These are phyloP conservation scores for Bonnemaisonia californica DNA, from an alignment of 31 red algal genomes.

Conservation along the genomic window DNA sequence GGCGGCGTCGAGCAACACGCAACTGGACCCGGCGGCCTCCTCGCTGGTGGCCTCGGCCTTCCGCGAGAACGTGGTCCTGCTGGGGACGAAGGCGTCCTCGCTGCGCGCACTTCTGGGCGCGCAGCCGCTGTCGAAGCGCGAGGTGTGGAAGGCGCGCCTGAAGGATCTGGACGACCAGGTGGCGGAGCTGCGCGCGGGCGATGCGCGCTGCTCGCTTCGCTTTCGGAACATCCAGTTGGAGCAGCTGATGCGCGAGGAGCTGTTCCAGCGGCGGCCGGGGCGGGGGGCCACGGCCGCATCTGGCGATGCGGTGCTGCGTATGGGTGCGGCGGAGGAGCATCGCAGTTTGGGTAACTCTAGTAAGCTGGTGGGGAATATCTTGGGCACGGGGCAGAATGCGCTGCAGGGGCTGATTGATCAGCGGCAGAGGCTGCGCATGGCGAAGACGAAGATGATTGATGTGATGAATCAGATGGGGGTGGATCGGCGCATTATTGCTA, in stretches of 20 bases:
- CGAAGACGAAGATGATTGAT: slow-evolving; percentile 47
- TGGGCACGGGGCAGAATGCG: slow-evolving; percentile 36
- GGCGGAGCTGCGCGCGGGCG: slow-evolving; percentile 42
- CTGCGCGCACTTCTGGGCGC: slow-evolving; percentile 26
- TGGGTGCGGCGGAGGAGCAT: slow-evolving; percentile 48
- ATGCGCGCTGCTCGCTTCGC: slow-evolving; percentile 33
- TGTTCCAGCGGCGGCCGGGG: slow-evolving; percentile 50
- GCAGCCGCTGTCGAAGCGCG: slow-evolving; percentile 13
- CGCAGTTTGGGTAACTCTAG: slow-evolving; percentile 27
- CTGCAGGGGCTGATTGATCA: slow-evolving; percentile 34
- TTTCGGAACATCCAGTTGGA: slow-evolving; percentile 27
- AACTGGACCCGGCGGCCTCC: slow-evolving; percentile 35
- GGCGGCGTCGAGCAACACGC: slow-evolving; percentile 42
- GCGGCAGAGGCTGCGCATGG: slow-evolving; percentile 26
- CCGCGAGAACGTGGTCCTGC: slow-evolving; percentile 25
- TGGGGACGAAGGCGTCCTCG: slow-evolving; percentile 5
- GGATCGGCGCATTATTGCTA: slow-evolving; percentile 43
- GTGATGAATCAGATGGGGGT: slow-evolving; percentile 54
- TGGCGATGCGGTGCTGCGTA: slow-evolving; percentile 38
- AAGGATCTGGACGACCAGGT: slow-evolving; percentile 55
- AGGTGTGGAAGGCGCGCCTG: slow-evolving; percentile 37
- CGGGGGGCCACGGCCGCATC: background rate
- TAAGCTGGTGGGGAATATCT: slow-evolving; percentile 19
- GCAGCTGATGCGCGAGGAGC: slow-evolving; percentile 44
- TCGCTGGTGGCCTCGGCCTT: slow-evolving; percentile 34